Base-by-base conservation (phyloP, 345 rosid genomes). In the Citrus unshiu region DNA sequence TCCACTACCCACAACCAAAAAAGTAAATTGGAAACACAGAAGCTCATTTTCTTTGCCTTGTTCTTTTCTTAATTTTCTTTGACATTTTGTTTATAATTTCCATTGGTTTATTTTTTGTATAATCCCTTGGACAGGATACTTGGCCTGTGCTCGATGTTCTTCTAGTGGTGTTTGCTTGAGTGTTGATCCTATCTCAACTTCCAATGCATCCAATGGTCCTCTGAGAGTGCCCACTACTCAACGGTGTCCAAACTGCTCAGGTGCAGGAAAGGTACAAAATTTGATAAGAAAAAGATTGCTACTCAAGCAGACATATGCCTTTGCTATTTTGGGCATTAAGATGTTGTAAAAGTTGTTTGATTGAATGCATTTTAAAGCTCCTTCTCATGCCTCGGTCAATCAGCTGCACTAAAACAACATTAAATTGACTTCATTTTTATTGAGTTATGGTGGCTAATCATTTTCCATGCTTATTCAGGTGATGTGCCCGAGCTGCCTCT, bases 81-180 rank as follows among this genome's bases (percentile, higher is more conserved):
- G 32, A 19, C 32, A 24, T 19, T 30, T 19, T 74, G 58, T 69
- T 30, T 56, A 40, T 32, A 57, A 54, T 9, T 64, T 56, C 40
- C 57, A 46, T 3, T 71, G 43, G 43, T 63, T 39, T 32, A 40
- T 43, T 9, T 6, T 46, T 63, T 18, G 4, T 60, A 14, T 73
- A 66, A 69, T 82, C 68, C 58, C 29, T 2, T 79, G 80, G n/a
- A 81, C 80, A 95, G 97, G 99, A 78, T 95, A 93, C 84, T 86
- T 95, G 93, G 90, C 98, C 39, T 95, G 98, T 78, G 99, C 99
- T 37, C 87, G 90, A 81, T 95, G 99, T 79, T 90, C 98, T 51
- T 88, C 95, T 40, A 90, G 96, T 69, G 98, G 98, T 59, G 87
- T 89, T 78, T 88, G 89, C 84, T 81, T 92, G 86, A 88, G 87